These are phyloP conservation scores for Apiotrichum veenhuisii DNA, from an alignment of 1,284 basidiomycete genomes.

Conservation along the genomic window DNA sequence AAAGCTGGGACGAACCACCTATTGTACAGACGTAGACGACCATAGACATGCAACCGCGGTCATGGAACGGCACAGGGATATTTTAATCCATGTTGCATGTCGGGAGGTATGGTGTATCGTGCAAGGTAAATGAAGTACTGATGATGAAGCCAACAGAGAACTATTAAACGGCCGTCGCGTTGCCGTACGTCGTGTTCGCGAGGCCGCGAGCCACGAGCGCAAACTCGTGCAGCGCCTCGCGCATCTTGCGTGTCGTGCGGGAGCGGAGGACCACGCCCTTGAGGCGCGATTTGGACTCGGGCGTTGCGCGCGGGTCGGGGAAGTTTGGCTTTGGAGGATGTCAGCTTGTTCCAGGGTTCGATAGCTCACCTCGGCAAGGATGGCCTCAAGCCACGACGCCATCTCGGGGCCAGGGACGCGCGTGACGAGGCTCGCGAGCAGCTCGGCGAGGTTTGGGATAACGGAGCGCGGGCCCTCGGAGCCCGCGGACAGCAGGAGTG, in stretches of 20 bases:
- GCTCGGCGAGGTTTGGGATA: constrained; percentile 75
- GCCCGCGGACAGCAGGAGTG: constrained; percentile 70
- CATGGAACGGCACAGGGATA: not conserved
- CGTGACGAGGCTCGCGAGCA: constrained; percentile 63
- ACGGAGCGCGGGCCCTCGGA: constrained; percentile 74
- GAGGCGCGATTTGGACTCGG: constrained; percentile 71
- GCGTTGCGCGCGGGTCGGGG: constrained; percentile 46
- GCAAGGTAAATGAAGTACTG: constrained; percentile 1
- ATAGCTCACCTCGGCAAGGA: constrained; percentile 62
- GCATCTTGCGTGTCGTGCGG: constrained; percentile 47
- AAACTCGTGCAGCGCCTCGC: constrained; percentile 51
- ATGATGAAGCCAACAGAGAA: not conserved
- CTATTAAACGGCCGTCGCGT: constrained; percentile 37
- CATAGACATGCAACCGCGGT: no score
- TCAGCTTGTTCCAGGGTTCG: not conserved
- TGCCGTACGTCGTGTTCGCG: constrained; percentile 49
- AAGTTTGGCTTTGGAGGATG: constrained; percentile 26
- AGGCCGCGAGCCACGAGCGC: constrained; percentile 48
- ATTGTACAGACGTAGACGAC: not conserved
- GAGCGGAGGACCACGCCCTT: constrained; percentile 61
- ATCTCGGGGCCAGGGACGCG: constrained; percentile 56
- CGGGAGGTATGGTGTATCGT: not conserved
- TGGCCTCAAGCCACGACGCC: constrained; percentile 65
- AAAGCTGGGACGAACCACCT: not conserved
- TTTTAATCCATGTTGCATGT: not conserved